Conservation (phyloP, 441 rosid genomes). For the Monsonia emarginata region DNA sequence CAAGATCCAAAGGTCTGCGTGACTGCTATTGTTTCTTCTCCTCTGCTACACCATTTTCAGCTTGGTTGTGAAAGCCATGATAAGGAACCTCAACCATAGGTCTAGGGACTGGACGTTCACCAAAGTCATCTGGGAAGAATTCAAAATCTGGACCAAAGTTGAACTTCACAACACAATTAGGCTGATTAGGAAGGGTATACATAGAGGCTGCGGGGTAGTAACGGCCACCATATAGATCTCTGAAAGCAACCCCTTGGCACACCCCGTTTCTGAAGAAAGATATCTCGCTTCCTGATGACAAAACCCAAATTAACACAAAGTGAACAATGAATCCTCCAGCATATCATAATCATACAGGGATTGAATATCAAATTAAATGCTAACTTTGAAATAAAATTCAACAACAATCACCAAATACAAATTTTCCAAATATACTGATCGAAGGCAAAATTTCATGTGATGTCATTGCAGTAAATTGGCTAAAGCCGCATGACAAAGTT, state of each 20-base stretch:
- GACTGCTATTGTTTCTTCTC: conserved; percentile 51
- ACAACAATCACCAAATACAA: too few species aligned
- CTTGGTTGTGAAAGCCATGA: conserved; percentile 51
- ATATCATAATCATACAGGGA: conserved; percentile 1
- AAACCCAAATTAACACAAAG: conserved; percentile 7
- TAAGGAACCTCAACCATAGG: conserved; percentile 77
- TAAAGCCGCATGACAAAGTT: neutral
- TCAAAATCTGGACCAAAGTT: conserved; percentile 89
- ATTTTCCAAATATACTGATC: too few species aligned
- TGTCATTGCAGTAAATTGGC: neutral
- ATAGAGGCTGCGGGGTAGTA: conserved; percentile 96
- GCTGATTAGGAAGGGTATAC: conserved; percentile 89
- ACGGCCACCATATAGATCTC: conserved; percentile 69
- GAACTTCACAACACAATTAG: conserved; percentile 76
- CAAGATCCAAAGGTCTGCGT: conserved; percentile 4
- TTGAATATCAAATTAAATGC: neutral
- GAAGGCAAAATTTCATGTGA: neutral
- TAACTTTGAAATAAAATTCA: neutral
- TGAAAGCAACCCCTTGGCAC: conserved; percentile 87
- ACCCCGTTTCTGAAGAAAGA: conserved; percentile 80
- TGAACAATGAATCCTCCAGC: conserved; percentile 2
- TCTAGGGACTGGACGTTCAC: conserved; percentile 56
- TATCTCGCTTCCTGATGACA: conserved; percentile 77
- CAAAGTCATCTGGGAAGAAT: conserved; percentile 57
- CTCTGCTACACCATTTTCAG: conserved; percentile 45